Evolutionary conservation across 257 asterid species (phyloP).

Genomic region (Ilex aquifolium): DNA sequence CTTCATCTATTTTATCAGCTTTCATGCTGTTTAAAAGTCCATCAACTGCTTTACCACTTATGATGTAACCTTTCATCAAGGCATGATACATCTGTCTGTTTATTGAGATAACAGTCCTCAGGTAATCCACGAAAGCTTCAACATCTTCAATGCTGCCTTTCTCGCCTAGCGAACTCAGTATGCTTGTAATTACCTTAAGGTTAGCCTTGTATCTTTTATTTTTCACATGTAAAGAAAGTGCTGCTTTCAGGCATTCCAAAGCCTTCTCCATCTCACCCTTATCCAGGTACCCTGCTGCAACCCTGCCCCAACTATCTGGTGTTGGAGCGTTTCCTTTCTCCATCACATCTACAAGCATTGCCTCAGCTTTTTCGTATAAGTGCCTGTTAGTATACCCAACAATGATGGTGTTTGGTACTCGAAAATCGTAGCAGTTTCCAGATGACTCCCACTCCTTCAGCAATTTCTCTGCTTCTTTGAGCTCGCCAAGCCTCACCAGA

Average conservation of each 20-base stretch:
- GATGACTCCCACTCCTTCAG: conserved; percentile 74
- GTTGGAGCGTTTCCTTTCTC: conserved; percentile 31
- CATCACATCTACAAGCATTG: conserved; percentile 36
- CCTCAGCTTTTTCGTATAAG: conserved; percentile 52
- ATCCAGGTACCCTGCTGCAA: conserved; percentile 57
- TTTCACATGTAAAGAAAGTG: conserved; percentile 29
- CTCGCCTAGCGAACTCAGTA: conserved; percentile 35
- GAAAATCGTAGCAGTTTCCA: conserved; percentile 56
- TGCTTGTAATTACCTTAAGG: conserved; percentile 23
- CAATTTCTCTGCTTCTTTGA: conserved; percentile 57
- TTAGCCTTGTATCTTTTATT: conserved; percentile 30
- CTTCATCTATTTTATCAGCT: conserved; percentile 37
- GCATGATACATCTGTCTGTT: conserved; percentile 36
- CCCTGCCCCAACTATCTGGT: conserved; percentile 46
- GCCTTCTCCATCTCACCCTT: conserved; percentile 41
- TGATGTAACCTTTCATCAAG: conserved; percentile 29
- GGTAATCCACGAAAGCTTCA: conserved; percentile 21
- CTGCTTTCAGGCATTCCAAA: conserved; percentile 39
- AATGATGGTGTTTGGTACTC: conserved; percentile 49
- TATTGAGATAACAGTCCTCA: conserved; percentile 28
- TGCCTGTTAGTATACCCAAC: conserved; percentile 45
- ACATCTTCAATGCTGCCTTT: conserved; percentile 34
- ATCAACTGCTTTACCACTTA: conserved; percentile 33
- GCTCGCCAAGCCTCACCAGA: conserved; percentile 56
- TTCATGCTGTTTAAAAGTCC: conserved; percentile 32